These are phyloP conservation scores for Apiospora hydei DNA, from an alignment of 2,329 filamentous ascomycete genomes.

Conservation along the genomic window DNA sequence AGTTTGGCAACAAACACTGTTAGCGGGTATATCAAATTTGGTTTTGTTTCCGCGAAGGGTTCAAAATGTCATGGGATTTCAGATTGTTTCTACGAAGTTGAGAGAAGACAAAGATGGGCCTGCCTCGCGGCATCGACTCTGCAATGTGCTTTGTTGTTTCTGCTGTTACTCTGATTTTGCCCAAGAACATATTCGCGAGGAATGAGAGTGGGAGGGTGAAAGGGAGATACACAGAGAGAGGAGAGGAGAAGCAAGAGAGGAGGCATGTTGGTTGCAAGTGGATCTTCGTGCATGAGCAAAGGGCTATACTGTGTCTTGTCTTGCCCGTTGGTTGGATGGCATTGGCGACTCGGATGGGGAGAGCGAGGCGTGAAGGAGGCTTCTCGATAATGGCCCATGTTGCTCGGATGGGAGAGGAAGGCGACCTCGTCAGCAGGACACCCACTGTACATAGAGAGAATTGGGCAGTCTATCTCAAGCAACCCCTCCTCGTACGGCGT, in stretches of 20 bases:
- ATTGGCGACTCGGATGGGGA: not conserved
- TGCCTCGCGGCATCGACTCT: conserved; percentile 24
- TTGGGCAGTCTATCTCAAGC: not conserved
- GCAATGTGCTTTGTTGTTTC: conserved; percentile 8
- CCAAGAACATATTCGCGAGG: conserved; percentile 3
- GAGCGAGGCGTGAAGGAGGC: not conserved
- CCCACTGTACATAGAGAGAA: conserved; percentile 12
- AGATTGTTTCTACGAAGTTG: conserved; percentile 10
- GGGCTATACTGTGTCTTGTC: not conserved
- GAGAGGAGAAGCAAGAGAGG: not conserved
- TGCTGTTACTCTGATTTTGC: conserved; percentile 8
- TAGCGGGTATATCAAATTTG: conserved; percentile 37
- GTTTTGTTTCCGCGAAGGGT: conserved; percentile 27
- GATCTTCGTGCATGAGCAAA: not conserved
- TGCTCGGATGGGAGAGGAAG: not conserved
- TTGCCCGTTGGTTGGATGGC: not conserved
- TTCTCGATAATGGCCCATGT: not conserved
- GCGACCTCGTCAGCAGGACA: not conserved
- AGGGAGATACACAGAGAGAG: not conserved
- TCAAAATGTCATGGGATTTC: conserved; percentile 20
- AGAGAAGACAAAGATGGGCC: conserved; percentile 21
- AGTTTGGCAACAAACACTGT: conserved; percentile 40
- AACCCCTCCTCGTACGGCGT: too few relatives aligned
- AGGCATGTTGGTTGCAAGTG: not conserved
- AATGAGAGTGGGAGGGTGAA: not conserved